phyloP scores from a whole-genome alignment of 2,329 filamentous ascomycete species.

The Trichoderma endophyticum region DNA sequence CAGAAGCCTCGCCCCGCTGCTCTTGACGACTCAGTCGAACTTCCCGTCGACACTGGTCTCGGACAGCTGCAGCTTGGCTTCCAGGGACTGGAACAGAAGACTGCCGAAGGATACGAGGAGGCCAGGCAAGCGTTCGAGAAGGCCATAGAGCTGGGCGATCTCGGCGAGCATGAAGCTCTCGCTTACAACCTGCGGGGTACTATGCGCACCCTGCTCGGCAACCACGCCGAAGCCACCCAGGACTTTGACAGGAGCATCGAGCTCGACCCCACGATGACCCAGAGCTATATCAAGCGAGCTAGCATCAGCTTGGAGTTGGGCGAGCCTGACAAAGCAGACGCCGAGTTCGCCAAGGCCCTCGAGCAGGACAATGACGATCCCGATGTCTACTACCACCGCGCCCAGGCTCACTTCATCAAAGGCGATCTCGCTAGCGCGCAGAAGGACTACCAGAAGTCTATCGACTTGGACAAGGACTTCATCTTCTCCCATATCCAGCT shows the following conservation, averaged over 20 bases:
- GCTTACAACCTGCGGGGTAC: conserved; percentile 97
- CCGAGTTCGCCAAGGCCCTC: conserved; percentile 83
- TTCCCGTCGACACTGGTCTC: conserved; percentile 74
- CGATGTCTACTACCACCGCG: conserved; percentile 98
- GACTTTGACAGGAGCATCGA: conserved; percentile 94
- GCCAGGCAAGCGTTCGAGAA: conserved; percentile 83
- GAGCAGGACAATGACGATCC: conserved; percentile 84
- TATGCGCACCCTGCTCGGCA: conserved; percentile 87
- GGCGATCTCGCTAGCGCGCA: conserved; percentile 89
- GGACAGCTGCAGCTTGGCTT: conserved; percentile 84
- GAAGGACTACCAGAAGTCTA: conserved; percentile 99
- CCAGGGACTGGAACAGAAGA: conserved; percentile 77
- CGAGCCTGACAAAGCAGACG: conserved; percentile 78
- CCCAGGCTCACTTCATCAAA: conserved; percentile 97
- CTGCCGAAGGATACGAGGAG: conserved; percentile 86
- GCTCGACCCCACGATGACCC: conserved; percentile 80
- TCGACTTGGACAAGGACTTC: conserved; percentile 91
- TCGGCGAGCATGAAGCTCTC: conserved; percentile 81
- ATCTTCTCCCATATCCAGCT: conserved; percentile 99
- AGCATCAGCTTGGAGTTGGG: conserved; percentile 96
- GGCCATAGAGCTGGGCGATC: conserved; percentile 75
- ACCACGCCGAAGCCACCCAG: conserved; percentile 75
- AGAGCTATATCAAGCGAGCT: conserved; percentile 98
- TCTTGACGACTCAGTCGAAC: conserved; percentile 75
- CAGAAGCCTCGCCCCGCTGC: conserved; percentile 74